A percentile compares a stretch with the other conserved stretches of the same genome.
phyloP scores from a whole-genome alignment of 768 basidiomycete genomes.

The Cantharellus anzutake region DNA sequence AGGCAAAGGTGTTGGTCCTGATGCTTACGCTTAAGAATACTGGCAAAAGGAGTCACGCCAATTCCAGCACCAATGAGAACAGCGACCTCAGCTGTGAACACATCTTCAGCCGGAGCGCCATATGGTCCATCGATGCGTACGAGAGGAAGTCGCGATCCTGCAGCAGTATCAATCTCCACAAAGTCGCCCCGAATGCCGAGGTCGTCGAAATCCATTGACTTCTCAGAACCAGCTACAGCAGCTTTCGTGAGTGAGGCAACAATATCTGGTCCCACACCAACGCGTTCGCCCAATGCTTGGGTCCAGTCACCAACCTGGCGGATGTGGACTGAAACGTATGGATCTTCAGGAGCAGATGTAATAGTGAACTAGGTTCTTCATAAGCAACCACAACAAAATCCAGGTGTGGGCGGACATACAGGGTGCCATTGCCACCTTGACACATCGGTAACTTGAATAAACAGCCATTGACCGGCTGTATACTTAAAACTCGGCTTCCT shows the following conservation, averaged over 20 bases:
- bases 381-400: neutral
- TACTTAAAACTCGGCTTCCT: conserved; percentile 85
- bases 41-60: conserved; percentile 89
- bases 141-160: conserved; percentile 37
- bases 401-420: conserved; percentile 29
- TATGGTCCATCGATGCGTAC: conserved; percentile 82
- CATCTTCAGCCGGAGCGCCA: conserved; percentile 84
- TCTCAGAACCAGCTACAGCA: conserved; percentile 50
- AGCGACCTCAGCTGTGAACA: conserved; percentile 70
- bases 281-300: conserved; percentile 60
- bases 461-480: conserved; percentile 81
- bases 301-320: conserved; percentile 90
- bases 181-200: conserved; percentile 44
- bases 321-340: conserved; percentile 81
- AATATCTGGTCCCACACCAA: conserved; percentile 62
- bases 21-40: conserved; percentile 51
- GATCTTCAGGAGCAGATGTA: conserved; percentile 87
- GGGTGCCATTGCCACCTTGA: conserved; percentile 86
- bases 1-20: neutral
- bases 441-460: conserved; percentile 73
- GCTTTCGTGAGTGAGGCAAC: conserved; percentile 62
- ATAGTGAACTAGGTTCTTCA: conserved; percentile 57
- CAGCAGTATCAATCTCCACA: conserved; percentile 46
- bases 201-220: conserved; percentile 14
- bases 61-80: conserved; percentile 90